Base-by-base conservation (phyloP, 2,329 filamentous ascomycete genomes). In the Penicillium frequentans region DNA sequence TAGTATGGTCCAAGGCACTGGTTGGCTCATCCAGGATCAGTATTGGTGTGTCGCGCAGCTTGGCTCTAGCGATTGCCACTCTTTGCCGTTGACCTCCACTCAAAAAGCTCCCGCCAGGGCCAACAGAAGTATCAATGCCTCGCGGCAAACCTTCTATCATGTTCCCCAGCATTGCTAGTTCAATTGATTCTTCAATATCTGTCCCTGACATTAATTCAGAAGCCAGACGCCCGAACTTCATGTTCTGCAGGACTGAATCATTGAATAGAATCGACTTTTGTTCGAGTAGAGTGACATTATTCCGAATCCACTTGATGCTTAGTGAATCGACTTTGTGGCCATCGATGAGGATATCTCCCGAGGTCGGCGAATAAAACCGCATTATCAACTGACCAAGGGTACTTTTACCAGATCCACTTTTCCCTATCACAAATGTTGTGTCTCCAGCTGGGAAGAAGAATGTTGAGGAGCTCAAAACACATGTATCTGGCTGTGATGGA, bases 361-460 rank as follows among this genome's bases (percentile, higher is more conserved):
- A 76, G 0, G 76, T 73, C 0, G 90, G 85, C 7, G 84, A 78
- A 68, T 97, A 96, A 64, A 96, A 90, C 13, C 87, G 85, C 50
- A 92, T 81, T 0, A 98, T 80, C 0, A 98, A 80, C 68, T 91
- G 91, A 1, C 89, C 87, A 1, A 98, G 69, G 0, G 93, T 98
- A 64, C 91, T 96, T 73, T 98, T 98, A 0, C 93, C 93, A 2
- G 91, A 96, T 0, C 95, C 95, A 67, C 91, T 96, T 66, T 83
- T 84, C 0, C 93, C 95, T 49, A 97, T 85, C 2, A 98, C 80
- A 67, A 95, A 97, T 0, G 87, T 91, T 3, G 88, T 86, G 59
- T 90, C 81, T 0, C 90, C 88, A 0, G 88, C 81, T 0, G 86
- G 84, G 56, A 98, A 93, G 62, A 81, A 83, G 59, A 97, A 82